Percentiles rank a stretch among this genome's conserved stretches.
Evolutionary conservation across 148 eudicot species (phyloP).

Genomic region (Vaccinium darrowii): DNA sequence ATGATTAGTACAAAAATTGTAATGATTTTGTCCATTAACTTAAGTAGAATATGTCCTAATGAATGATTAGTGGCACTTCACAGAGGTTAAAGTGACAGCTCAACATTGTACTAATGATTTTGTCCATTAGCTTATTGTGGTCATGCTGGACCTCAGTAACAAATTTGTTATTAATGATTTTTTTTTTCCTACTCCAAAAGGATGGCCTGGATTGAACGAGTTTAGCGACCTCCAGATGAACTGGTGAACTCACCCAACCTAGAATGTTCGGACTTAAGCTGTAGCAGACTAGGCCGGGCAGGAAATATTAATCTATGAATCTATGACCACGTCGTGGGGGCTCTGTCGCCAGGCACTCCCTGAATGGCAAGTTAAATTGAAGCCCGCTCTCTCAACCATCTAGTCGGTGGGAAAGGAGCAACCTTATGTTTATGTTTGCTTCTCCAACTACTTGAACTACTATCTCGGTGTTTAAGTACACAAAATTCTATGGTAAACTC

Average conservation of each 20-base stretch:
- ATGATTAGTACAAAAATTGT: not conserved
- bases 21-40: conserved; percentile 16
- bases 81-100: conserved; percentile 19
- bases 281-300: not conserved
- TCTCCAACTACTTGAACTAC: too few species aligned
- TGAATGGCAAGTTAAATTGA: too few species aligned
- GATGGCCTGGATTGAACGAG: too few species aligned
- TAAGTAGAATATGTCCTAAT: not conserved
- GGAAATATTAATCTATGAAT: not conserved
- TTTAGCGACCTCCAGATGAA: not conserved
- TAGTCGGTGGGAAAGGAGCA: too few species aligned
- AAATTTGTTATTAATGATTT: not conserved
- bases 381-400: too few species aligned
- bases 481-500: too few species aligned
- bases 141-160: not conserved
- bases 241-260: too few species aligned
- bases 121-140: not conserved
- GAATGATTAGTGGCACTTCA: conserved; percentile 17
- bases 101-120: conserved; percentile 9
- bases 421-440: too few species aligned
- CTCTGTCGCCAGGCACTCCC: too few species aligned
- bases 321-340: too few species aligned
- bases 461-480: too few species aligned
- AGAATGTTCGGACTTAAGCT: conserved; percentile 12
- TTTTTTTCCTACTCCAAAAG: too few species aligned